Percentiles rank a stretch among this genome's conserved stretches.
Evolutionary conservation across 441 rosid species (phyloP).

Genomic region (Pelargonium myrrhifolium): DNA sequence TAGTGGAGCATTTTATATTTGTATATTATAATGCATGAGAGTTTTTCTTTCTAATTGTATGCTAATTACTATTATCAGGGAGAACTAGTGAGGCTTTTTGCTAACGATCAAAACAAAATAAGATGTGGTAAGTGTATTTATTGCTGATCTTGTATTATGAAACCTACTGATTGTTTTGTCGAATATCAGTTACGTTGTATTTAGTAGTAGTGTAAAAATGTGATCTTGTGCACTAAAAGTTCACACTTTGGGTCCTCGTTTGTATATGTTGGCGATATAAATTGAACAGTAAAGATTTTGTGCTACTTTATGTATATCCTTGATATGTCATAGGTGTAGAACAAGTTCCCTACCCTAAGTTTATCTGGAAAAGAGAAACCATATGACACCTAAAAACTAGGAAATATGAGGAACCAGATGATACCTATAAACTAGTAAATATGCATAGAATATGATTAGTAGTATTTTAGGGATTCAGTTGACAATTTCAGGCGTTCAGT

Average conservation of each 20-base stretch:
- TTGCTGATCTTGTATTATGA: slow-evolving; percentile 12
- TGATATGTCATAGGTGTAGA: not conserved
- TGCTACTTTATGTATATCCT: not conserved
- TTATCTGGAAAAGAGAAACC: not conserved
- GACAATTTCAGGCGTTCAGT: not conserved
- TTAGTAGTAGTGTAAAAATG: not conserved
- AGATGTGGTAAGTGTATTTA: slow-evolving; percentile 60
- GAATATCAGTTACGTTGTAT: not conserved
- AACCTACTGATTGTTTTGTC: not conserved
- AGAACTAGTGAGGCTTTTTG: slow-evolving; percentile 72
- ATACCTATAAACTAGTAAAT: no score
- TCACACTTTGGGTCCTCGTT: not conserved
- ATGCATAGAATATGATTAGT: not conserved
- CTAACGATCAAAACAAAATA: slow-evolving; percentile 78
- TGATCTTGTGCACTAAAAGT: not conserved
- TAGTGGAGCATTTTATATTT: not conserved
- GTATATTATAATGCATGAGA: not conserved
- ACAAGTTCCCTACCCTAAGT: not conserved
- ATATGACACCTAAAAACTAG: no score
- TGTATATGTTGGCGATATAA: not conserved
- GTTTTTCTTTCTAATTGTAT: slow-evolving; percentile 20
- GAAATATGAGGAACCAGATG: no score
- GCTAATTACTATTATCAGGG: slow-evolving; percentile 40
- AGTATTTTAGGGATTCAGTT: not conserved
- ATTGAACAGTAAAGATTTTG: not conserved